Evolutionary conservation across 129 eudicot genomes (phyloP).

Genomic region (Escallonia rubra): DNA sequence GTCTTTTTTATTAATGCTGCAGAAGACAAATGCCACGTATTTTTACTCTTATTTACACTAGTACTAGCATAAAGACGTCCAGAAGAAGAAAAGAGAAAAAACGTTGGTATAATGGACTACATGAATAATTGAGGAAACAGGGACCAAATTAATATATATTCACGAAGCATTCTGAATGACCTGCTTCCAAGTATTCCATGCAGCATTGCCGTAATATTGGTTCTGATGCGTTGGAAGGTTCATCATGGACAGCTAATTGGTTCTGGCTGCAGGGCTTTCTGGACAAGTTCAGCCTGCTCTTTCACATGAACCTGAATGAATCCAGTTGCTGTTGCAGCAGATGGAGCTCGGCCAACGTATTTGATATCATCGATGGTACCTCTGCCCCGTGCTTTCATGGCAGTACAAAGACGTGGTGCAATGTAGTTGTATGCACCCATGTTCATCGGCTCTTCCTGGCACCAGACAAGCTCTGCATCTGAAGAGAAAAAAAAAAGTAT

Average conservation of each 20-base stretch:
- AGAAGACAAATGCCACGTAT: no score
- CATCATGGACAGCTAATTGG: constrained; percentile 29
- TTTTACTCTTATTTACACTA: no score
- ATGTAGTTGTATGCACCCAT: constrained; percentile 86
- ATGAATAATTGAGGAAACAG: no score
- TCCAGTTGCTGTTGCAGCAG: constrained; percentile 98
- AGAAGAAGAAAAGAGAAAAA: no score
- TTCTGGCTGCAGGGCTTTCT: constrained; percentile 72
- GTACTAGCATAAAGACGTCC: no score
- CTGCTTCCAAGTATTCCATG: no score
- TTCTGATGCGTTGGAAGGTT: neutral
- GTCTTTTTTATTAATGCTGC: no score
- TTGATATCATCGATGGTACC: constrained; percentile 73
- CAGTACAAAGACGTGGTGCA: constrained; percentile 69
- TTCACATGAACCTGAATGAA: constrained; percentile 60
- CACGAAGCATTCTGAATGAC: no score
- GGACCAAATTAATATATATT: no score
- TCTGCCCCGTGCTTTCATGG: constrained; percentile 72
- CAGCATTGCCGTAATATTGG: no score
- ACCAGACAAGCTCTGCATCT: constrained; percentile 98
- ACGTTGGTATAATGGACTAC: no score
- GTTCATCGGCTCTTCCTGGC: constrained; percentile 98
- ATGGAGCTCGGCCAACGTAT: constrained; percentile 85
- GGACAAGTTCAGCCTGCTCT: constrained; percentile 79
- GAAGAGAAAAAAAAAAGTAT: constrained; percentile 6